Evolutionary conservation across 176 grass and related monocot species (phyloP), one percentile per base, ranked within the genome.

Genomic region (Dendrocalamus sinicus): DNA sequence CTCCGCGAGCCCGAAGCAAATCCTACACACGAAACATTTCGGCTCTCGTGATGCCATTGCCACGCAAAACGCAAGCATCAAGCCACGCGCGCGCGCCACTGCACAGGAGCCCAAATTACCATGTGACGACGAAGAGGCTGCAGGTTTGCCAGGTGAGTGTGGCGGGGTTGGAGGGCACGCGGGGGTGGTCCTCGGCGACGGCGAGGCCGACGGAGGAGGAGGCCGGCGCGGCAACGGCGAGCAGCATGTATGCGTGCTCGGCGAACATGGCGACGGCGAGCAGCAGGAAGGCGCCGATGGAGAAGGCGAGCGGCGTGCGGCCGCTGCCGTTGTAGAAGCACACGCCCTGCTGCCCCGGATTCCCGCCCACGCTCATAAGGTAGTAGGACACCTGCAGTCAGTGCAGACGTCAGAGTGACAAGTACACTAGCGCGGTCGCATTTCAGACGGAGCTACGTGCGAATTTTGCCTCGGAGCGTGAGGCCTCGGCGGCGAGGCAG

Each of bases 1-100:
- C 90, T 96, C 92, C 14, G 94, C 97, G 17, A 96, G 82, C 80
- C 88, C 92, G 83, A 99, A 96, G 85, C 94, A 99, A 12, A 96
- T 77, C 96, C 96, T 98, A 60, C 62, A 23, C 20, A 5, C 41
- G 12, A 59, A n/a, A 23, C 57, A 59, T 10, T 10, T 23, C 9
- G 9, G 57, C 22, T 59, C 9, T n/a, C 23, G 57, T 23, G 22
- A 59, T 4, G 22, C 22, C 57, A 59, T 59, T 10, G 22, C 57
- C 57, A 23, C n/a, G 22, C 8, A 4, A n/a, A 22, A 59, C 9
- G 9, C 57, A 59, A 59, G 22, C 16, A 14, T 53, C 48, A 23
- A 23, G 22, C 57, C 9, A 59, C 57, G 55, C 7, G 54, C 8
- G 55, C 54, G 54, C 8, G 55, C 54, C 54, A 22, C 19, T 9